Conservation (phyloP, 768 basidiomycete species). For the Harrya chromipes region DNA sequence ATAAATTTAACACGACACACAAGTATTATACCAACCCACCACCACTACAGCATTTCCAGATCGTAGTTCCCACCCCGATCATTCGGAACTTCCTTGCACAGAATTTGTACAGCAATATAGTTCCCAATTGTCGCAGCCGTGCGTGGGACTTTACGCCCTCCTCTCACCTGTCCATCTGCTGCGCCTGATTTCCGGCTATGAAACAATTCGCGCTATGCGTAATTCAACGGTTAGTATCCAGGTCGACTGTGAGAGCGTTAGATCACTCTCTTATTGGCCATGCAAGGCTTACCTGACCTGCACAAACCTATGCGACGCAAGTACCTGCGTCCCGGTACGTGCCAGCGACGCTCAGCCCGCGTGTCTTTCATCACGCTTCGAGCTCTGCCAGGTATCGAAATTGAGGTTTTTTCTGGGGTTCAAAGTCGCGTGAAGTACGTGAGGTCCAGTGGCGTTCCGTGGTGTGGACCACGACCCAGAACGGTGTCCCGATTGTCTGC, state of each 20-base stretch:
- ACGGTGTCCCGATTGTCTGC: constrained; percentile 34
- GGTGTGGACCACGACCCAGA: constrained; percentile 27
- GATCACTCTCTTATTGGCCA: constrained; percentile 5
- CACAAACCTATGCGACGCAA: constrained; percentile 9
- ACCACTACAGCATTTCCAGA: background rate
- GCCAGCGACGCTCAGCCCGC: constrained; percentile 8
- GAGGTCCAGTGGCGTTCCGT: constrained; percentile 20
- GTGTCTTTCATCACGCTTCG: constrained; percentile 9
- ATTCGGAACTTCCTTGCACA: background rate
- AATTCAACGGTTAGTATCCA: constrained; percentile 23
- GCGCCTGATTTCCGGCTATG: constrained; percentile 25
- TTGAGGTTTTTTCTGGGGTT: constrained; percentile 19
- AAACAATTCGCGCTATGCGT: constrained; percentile 15
- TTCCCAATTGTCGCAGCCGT: background rate
- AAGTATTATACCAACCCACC: background rate
- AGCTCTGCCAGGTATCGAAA: constrained; percentile 5
- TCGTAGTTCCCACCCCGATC: constrained; percentile 18
- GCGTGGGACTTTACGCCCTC: constrained; percentile 8
- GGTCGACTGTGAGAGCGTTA: constrained; percentile 4
- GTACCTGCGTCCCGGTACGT: background rate
- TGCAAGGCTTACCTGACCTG: constrained; percentile 11
- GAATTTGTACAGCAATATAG: constrained; percentile 4
- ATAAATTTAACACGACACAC: constrained; percentile 14
- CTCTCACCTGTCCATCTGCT: constrained; percentile 1
- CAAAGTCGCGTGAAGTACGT: constrained; percentile 13